Evolutionary conservation across 1,284 basidiomycete genomes (phyloP), one percentile per base, ranked within the genome.

Genomic region (Paramarasmius palmivorus): DNA sequence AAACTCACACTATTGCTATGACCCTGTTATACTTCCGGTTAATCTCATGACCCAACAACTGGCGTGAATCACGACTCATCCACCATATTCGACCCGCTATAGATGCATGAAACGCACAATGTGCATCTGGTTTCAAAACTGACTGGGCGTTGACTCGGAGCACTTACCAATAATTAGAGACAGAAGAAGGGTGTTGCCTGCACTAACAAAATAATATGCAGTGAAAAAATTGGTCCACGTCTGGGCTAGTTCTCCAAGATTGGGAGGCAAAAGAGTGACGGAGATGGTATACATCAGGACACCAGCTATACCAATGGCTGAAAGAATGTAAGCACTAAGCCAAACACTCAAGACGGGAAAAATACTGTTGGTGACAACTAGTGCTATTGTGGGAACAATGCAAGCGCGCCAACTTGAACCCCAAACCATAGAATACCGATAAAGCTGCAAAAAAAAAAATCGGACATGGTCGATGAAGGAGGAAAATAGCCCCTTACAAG

Each of bases 41-140:
- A 26, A 50, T 29, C 17, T 29, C 34, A 3, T 39, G 25, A 12
- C 25, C 17, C 49, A 19, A 42, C 25, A 50, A 17, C 7, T 29
- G 9, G 9, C n/a, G 9, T 22, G 25, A 14, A 39, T 50, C 49
- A 14, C 37, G 17, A 4, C 22, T 39, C 4, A 50, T 25, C 49
- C 49, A 50, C 49, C 49, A 50, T 12, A 50, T 50, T 4, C 49
- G 49, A 17, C 49, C 38, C 14, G 49, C 49, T 50, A 19, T 50
- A 4, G 22, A n/a, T 10, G 23, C n/a, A 10, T 17, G 12, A n/a
- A n/a, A n/a, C n/a, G n/a, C n/a, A n/a, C n/a, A n/a, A n/a, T n/a
- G 29, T 32, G 29, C 29, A 12, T 6, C 12, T 32, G 12, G 29
- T 12, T 6, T 32, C 6, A 12, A 12, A 32, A 6, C 29, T 32